Conservation (phyloP, 148 eudicot genomes). For the Talinum fruticosum region DNA sequence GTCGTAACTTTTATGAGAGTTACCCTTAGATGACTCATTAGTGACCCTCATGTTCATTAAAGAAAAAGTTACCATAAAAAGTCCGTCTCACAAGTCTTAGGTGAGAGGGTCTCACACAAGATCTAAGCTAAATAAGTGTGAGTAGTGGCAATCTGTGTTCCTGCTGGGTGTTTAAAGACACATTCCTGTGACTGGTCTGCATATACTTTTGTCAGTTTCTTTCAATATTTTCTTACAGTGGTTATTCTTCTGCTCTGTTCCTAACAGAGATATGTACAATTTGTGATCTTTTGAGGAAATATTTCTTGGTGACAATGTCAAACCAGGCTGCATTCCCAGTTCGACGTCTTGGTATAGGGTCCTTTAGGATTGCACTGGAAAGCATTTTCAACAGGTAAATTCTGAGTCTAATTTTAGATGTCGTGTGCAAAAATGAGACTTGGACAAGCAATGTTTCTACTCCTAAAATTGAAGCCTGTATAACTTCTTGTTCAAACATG, state of each 20-base stretch:
- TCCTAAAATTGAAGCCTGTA: background rate
- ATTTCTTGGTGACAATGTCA: conserved; percentile 16
- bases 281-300: conserved; percentile 4
- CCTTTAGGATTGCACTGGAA: conserved; percentile 61
- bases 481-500: background rate
- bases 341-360: conserved; percentile 56
- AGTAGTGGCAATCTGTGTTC: background rate
- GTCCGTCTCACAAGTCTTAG: too few relatives aligned
- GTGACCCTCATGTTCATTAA: too few relatives aligned
- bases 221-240: background rate
- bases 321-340: conserved; percentile 57
- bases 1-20: too few relatives aligned
- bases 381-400: conserved; percentile 48
- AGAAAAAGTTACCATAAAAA: too few relatives aligned
- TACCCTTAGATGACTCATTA: too few relatives aligned
- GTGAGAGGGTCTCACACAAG: too few relatives aligned
- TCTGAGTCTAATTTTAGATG: background rate
- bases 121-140: too few relatives aligned
- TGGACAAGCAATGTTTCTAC: background rate
- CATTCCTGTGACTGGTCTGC: background rate
- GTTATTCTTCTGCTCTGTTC: background rate
- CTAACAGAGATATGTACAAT: background rate
- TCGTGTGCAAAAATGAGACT: background rate
- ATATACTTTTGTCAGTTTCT: background rate
- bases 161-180: background rate